These are phyloP conservation scores for Dictyostelium capitatum DNA, from an alignment of 78 protist genomes.

Conservation along the genomic window DNA sequence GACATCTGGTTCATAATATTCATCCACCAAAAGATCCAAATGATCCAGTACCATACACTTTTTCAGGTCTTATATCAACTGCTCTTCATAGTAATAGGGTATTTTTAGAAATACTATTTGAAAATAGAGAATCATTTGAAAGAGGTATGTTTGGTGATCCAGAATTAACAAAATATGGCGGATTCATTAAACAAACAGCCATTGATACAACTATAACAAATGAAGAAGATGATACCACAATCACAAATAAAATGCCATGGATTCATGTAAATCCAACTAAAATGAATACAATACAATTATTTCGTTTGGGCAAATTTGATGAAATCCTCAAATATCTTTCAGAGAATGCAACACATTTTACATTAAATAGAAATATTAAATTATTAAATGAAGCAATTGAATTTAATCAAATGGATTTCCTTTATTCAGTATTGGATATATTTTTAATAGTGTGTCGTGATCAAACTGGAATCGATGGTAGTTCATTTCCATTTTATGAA, in stretches of 20 bases:
- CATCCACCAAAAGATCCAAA: not conserved
- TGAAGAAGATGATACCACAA: too few species aligned
- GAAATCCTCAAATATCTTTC: not conserved
- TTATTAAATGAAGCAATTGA: not conserved
- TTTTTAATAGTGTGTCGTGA: not conserved
- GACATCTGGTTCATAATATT: not conserved
- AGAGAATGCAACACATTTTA: too few species aligned
- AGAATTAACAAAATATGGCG: too few species aligned
- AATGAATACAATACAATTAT: not conserved
- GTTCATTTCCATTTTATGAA: not conserved
- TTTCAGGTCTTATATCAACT: not conserved
- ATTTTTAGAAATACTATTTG: not conserved
- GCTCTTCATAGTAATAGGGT: not conserved
- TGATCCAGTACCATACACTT: not conserved
- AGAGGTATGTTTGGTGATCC: not conserved
- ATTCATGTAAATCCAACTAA: too few species aligned
- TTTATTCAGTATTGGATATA: not conserved
- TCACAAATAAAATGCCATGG: too few species aligned
- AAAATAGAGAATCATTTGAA: not conserved
- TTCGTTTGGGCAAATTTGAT: not conserved
- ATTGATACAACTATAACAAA: too few species aligned
- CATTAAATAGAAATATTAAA: not conserved
- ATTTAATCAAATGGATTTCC: slow-evolving; percentile 2
- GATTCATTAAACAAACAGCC: too few species aligned
- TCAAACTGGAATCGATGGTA: not conserved